phyloP scores from a whole-genome alignment of 208 protist species.

The Leishmania tarentolae region DNA sequence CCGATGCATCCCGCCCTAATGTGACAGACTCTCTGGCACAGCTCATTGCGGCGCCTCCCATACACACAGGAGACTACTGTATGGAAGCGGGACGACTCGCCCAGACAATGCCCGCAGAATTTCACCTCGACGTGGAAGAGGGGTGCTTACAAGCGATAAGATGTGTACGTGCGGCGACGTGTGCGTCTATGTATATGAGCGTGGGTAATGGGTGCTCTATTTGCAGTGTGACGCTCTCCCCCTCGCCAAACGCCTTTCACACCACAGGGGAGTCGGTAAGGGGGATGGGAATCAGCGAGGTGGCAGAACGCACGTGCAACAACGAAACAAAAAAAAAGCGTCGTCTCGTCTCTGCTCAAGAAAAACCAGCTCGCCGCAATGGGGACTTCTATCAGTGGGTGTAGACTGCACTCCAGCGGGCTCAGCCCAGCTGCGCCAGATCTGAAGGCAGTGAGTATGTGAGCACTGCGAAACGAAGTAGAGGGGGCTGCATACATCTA shows the following conservation, averaged over 20 bases:
- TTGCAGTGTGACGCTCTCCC: background rate
- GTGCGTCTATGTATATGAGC: background rate
- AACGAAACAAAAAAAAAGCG: background rate
- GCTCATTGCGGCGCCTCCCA: constrained; percentile 20
- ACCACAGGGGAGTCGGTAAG: background rate
- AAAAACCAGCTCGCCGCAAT: background rate
- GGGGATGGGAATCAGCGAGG: background rate
- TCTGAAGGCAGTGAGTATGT: background rate
- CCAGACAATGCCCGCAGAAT: background rate
- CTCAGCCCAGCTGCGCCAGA: background rate
- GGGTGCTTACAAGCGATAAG: background rate
- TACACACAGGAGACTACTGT: background rate
- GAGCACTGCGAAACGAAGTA: background rate
- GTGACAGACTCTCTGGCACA: background rate
- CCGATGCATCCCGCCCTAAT: too few species aligned
- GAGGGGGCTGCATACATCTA: background rate
- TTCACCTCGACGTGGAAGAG: background rate
- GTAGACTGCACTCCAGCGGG: background rate
- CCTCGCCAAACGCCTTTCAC: background rate
- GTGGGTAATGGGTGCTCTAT: background rate
- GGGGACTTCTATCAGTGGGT: background rate
- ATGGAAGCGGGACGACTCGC: too few species aligned
- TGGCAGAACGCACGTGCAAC: background rate
- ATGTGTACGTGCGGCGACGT: background rate
- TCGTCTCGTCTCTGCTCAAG: background rate